Base-by-base conservation (phyloP, 768 basidiomycete species). In the Cystofilobasidium bisporidii region DNA sequence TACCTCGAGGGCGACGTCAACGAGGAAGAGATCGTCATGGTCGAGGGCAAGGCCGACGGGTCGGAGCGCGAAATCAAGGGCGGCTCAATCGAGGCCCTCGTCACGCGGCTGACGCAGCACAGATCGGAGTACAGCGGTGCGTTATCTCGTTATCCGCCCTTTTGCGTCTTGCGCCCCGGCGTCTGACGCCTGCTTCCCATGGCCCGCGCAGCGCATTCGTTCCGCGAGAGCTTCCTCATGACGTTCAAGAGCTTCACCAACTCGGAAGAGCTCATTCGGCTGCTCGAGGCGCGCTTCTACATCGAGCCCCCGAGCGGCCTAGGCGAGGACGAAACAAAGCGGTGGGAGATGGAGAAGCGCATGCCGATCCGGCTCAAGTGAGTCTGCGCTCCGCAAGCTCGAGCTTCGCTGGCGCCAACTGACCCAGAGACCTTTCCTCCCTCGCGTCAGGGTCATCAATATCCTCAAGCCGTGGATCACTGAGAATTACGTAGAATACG, bases 211-310 rank as follows among this genome's bases (percentile, higher is more conserved):
- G 88, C 96, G 76, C 82, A 86, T 0, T 83, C 83, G 10, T 94
- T 87, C 78, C 88, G 82, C 76, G 86, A 87, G 75, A 86, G 92
- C 0, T 98, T 98, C 82, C 78, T 98, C 71, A 87, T 96, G 84
- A 96, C 94, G 0, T 96, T 90, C 81, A 90, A 92, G 74, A 92
- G 91, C 0, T 97, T 98, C 77, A 89, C 89, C 20, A 86, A 85
- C 8, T 80, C 88, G 55, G 83, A 88, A 65, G 86, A 91, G 58
- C 79, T 98, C 12, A 86, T 94, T 64, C 86, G 91, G 67, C 81
- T 87, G 22, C 84, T 98, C 24, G 82, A 88, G 10, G 81, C 83
- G 53, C 85, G 94, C 22, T 98, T 91, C 78, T 81, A 82, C 72
- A 86, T 92, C 32, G 81, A 83, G 59, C 82, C 88, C 28, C 94